A percentile compares a stretch with the other conserved stretches of the same genome.
Conservation (phyloP, 108 stramenopile genomes). For the Nitzschia sp. region DNA sequence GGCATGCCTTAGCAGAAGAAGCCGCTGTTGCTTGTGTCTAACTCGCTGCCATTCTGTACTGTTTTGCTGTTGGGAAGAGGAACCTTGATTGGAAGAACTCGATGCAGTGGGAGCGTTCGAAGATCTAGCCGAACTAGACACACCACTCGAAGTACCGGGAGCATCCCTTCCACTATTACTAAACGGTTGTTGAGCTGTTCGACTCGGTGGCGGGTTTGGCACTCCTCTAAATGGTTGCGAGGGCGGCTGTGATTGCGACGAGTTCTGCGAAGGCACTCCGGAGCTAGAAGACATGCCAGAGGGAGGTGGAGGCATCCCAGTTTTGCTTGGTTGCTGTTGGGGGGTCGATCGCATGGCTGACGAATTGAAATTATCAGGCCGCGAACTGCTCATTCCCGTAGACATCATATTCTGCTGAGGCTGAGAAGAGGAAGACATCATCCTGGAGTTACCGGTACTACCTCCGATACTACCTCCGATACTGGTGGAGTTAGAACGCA, state of each 20-base stretch:
- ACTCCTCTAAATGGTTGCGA: background rate
- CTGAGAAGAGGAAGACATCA: conserved; percentile 3
- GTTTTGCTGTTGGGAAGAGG: conserved; percentile 23
- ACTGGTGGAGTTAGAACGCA: conserved; percentile 6
- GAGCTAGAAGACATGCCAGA: conserved; percentile 1
- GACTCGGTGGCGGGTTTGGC: conserved; percentile 2
- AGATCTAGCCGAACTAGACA: background rate
- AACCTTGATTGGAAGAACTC: background rate
- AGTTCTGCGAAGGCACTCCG: background rate
- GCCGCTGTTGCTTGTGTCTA: conserved; percentile 96
- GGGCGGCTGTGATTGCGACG: no score
- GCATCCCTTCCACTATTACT: background rate
- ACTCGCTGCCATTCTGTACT: conserved; percentile 80
- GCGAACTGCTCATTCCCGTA: background rate
- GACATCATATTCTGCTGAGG: background rate
- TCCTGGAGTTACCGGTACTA: background rate
- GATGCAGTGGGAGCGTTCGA: background rate
- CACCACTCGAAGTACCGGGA: background rate
- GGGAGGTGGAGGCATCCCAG: conserved; percentile 35
- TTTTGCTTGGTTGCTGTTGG: conserved; percentile 19
- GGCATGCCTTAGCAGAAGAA: conserved; percentile 94
- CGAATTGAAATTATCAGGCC: conserved; percentile 8
- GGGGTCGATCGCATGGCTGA: conserved; percentile 14
- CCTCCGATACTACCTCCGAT: background rate
- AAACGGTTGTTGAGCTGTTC: background rate